Evolutionary conservation across 2,329 filamentous ascomycete genomes (phyloP).

Genomic region (Alternaria rosae): DNA sequence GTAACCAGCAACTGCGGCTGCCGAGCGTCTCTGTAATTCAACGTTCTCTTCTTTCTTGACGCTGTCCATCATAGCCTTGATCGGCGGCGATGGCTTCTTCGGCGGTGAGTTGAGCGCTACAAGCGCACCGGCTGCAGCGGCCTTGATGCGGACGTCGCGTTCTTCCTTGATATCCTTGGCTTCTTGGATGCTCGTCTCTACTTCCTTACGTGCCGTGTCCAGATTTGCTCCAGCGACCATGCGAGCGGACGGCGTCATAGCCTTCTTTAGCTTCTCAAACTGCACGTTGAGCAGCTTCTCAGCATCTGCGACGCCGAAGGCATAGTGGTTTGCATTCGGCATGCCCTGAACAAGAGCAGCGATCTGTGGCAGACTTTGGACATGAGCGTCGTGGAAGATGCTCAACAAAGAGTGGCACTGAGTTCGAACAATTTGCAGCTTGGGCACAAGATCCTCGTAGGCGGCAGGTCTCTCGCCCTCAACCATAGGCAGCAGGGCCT

Average conservation of each 20-base stretch:
- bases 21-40: conserved; percentile 86
- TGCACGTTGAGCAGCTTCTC: conserved; percentile 87
- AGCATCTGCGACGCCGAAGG: conserved; percentile 86
- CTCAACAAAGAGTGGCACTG: conserved; percentile 91
- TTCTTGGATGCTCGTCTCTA: conserved; percentile 77
- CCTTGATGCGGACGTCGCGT: conserved; percentile 84
- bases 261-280: conserved; percentile 86
- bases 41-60: conserved; percentile 93
- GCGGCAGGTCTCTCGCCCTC: conserved; percentile 81
- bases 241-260: conserved; percentile 86
- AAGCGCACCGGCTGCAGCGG: conserved; percentile 84
- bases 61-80: conserved; percentile 98
- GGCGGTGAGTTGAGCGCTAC: conserved; percentile 87
- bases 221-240: conserved; percentile 83
- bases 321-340: conserved; percentile 85
- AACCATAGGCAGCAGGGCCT: conserved; percentile 75
- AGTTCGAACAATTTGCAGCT: conserved; percentile 85
- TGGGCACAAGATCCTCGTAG: conserved; percentile 90
- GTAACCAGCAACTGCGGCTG: conserved; percentile 81
- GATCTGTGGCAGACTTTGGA: conserved; percentile 74
- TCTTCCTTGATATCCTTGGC: conserved; percentile 79
- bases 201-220: conserved; percentile 75
- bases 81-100: conserved; percentile 90
- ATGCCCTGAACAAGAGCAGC: conserved; percentile 95
- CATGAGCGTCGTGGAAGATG: conserved; percentile 77